These are phyloP conservation scores for Fusarium gaditjirri DNA, from an alignment of 2,329 filamentous ascomycete species.

Conservation along the genomic window DNA sequence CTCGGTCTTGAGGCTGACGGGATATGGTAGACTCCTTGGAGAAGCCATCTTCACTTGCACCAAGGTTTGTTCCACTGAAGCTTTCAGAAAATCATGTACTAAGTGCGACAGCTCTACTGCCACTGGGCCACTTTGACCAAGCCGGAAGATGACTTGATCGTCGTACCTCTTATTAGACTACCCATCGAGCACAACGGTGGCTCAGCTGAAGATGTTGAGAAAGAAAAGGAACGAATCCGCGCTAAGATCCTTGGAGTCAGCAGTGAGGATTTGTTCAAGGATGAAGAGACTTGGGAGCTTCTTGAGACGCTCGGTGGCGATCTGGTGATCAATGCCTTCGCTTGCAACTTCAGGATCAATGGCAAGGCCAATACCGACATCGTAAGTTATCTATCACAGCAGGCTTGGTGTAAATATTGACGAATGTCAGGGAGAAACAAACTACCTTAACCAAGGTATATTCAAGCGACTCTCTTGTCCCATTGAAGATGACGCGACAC, in stretches of 20 bases:
- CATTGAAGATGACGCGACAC: not conserved
- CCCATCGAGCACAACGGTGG: not conserved
- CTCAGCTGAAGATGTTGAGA: not conserved
- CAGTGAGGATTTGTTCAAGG: not conserved
- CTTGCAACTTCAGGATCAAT: not conserved
- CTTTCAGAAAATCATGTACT: not conserved
- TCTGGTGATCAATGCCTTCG: not conserved
- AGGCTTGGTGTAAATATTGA: fast-evolving
- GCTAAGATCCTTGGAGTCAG: not conserved
- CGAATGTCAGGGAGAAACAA: not conserved
- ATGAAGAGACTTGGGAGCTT: not conserved
- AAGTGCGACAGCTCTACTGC: not conserved
- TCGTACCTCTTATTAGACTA: not conserved
- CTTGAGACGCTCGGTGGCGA: not conserved
- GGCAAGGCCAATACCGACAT: not conserved
- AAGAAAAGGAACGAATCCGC: not conserved
- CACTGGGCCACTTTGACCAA: not conserved
- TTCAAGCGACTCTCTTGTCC: not conserved
- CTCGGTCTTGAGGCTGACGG: not conserved
- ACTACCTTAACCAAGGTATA: not conserved
- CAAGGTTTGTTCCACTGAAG: not conserved
- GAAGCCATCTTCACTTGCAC: conserved; percentile 1
- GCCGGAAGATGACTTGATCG: not conserved
- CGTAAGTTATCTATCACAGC: not conserved
- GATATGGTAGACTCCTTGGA: not conserved